These are phyloP conservation scores for Neoscytalidium dimidiatum DNA, from an alignment of 2,329 filamentous ascomycete species.

Conservation along the genomic window DNA sequence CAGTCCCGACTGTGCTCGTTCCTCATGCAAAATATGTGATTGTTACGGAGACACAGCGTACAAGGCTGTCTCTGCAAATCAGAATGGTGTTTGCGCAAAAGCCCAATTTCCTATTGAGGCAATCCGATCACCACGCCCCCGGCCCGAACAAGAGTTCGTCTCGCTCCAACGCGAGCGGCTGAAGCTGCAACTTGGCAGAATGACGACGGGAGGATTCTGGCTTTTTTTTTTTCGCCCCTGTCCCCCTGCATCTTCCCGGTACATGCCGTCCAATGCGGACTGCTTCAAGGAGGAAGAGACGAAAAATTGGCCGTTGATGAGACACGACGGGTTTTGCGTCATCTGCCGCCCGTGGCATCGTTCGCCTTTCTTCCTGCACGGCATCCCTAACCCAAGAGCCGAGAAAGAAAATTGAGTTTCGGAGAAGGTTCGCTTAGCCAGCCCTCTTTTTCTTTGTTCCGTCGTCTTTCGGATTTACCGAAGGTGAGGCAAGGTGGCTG, in stretches of 20 bases:
- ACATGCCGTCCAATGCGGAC: not conserved
- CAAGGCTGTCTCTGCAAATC: not conserved
- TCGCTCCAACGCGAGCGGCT: not conserved
- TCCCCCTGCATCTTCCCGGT: not conserved
- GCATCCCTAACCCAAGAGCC: not conserved
- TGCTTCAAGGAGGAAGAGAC: not conserved
- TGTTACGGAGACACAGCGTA: not conserved
- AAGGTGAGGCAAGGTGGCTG: not conserved
- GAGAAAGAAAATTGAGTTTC: not conserved
- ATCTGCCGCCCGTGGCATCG: not conserved
- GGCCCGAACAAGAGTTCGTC: too few relatives aligned
- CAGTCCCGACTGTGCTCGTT: slow-evolving; percentile 4
- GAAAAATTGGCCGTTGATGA: not conserved
- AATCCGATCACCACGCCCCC: not conserved
- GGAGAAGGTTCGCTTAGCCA: not conserved
- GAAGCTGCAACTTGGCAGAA: not conserved
- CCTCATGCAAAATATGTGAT: not conserved
- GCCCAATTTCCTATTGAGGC: not conserved
- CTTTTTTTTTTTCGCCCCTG: too few relatives aligned
- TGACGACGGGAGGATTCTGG: not conserved
- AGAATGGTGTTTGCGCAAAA: not conserved
- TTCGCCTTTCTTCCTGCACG: not conserved
- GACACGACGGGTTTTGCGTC: not conserved
- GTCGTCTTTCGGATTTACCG: too few relatives aligned
- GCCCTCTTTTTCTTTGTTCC: not conserved